Percentiles rank a stretch among this genome's conserved stretches.
Evolutionary conservation across 345 rosid genomes (phyloP).

Genomic region (Eucalyptus regnans): DNA sequence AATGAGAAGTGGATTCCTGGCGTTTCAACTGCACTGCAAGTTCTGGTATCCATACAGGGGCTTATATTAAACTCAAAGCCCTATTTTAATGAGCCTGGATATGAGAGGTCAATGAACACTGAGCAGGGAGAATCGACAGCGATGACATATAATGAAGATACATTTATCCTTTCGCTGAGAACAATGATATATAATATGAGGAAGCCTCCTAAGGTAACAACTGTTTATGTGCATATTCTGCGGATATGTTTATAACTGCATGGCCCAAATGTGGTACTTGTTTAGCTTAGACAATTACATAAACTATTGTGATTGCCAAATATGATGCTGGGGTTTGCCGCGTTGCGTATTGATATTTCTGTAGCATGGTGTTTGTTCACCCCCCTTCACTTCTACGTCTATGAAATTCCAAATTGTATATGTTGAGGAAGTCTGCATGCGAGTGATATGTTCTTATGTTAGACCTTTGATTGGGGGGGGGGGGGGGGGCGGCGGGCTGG

Average conservation of each 20-base stretch:
- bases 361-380: neutral
- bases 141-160: slow-evolving; percentile 50
- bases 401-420: neutral
- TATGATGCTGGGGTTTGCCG: neutral
- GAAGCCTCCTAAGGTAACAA: slow-evolving; percentile 74
- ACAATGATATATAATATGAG: slow-evolving; percentile 65
- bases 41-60: slow-evolving; percentile 90
- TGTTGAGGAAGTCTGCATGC: neutral
- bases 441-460: neutral
- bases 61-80: slow-evolving; percentile 80
- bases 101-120: slow-evolving; percentile 27
- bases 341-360: neutral
- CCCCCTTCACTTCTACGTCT: neutral
- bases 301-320: neutral
- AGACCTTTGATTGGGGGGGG: neutral
- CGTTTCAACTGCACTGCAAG: slow-evolving; percentile 73
- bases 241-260: neutral
- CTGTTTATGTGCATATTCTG: neutral
- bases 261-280: neutral
- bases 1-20: slow-evolving; percentile 86
- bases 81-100: slow-evolving; percentile 88
- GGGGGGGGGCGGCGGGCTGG: too few species aligned
- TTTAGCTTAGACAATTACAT: neutral
- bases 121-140: slow-evolving; percentile 32
- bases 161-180: slow-evolving; percentile 48